phyloP scores from a whole-genome alignment of 2,329 filamentous ascomycete species.

The Trichoderma koningii region DNA sequence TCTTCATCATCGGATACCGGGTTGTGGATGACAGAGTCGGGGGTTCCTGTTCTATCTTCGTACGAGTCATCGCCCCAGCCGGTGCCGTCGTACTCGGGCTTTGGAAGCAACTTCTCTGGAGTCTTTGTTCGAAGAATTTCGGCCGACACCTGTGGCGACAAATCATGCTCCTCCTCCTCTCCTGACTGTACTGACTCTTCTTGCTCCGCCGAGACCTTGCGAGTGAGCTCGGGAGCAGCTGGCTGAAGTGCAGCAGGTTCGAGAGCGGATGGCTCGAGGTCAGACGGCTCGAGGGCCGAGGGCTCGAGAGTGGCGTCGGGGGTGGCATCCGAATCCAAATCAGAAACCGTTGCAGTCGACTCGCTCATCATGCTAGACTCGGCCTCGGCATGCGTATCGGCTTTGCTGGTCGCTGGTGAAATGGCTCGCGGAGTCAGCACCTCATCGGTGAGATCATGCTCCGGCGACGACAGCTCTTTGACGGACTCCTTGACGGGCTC shows the following conservation, averaged over 20 bases:
- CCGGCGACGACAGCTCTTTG: slow-evolving; percentile 23
- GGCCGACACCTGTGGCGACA: slow-evolving; percentile 27
- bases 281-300: neutral
- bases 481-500: neutral
- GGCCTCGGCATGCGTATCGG: neutral
- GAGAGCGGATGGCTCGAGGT: neutral
- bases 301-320: neutral
- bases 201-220: neutral
- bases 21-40: slow-evolving; percentile 88
- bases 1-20: slow-evolving; percentile 55
- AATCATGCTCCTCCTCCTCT: neutral
- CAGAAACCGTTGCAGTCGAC: slow-evolving; percentile 1
- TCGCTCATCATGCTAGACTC: slow-evolving; percentile 10
- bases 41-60: slow-evolving; percentile 68
- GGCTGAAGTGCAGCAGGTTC: neutral
- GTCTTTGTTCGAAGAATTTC: slow-evolving; percentile 45
- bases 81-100: slow-evolving; percentile 64
- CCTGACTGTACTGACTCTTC: neutral
- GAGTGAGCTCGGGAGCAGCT: neutral
- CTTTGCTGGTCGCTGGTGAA: slow-evolving; percentile 29
- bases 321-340: slow-evolving; percentile 1
- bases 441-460: slow-evolving; percentile 47
- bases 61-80: slow-evolving; percentile 61
- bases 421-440: slow-evolving; percentile 53
- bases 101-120: slow-evolving; percentile 54